These are phyloP conservation scores for Somion occarium DNA, from an alignment of 1,284 basidiomycete genomes.

Conservation along the genomic window DNA sequence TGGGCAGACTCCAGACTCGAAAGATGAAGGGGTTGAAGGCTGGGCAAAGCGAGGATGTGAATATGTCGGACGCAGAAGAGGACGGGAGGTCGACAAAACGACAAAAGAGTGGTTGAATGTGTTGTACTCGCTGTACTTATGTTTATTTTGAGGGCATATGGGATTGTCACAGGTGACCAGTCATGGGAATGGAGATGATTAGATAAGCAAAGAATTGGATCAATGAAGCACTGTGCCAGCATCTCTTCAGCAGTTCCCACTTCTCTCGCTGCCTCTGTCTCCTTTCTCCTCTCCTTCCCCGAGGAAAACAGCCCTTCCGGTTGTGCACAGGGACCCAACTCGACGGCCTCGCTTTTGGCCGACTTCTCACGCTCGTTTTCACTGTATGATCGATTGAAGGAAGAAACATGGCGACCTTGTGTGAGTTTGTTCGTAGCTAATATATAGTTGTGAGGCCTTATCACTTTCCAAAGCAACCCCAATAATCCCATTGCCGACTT, in stretches of 20 bases:
- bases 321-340: background rate
- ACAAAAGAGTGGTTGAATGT: conserved; percentile 4
- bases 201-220: background rate
- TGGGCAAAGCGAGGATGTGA: conserved; percentile 26
- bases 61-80: conserved; percentile 9
- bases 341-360: background rate
- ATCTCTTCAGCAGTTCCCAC: background rate
- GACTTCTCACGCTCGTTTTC: background rate
- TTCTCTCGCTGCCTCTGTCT: background rate
- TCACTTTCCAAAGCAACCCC: too few species aligned
- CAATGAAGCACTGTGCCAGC: background rate
- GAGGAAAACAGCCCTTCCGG: background rate
- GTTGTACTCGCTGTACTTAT: background rate
- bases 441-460: too few species aligned
- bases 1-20: conserved; percentile 80
- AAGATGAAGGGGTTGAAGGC: conserved; percentile 89
- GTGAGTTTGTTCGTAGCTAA: too few species aligned
- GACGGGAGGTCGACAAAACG: conserved; percentile 15
- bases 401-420: too few species aligned
- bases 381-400: background rate
- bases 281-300: background rate
- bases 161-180: background rate
- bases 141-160: background rate
- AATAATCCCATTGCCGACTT: too few species aligned
- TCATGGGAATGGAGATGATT: background rate